phyloP scores from a whole-genome alignment of 2,329 filamentous ascomycete genomes.

The Talaromyces rugulosus region DNA sequence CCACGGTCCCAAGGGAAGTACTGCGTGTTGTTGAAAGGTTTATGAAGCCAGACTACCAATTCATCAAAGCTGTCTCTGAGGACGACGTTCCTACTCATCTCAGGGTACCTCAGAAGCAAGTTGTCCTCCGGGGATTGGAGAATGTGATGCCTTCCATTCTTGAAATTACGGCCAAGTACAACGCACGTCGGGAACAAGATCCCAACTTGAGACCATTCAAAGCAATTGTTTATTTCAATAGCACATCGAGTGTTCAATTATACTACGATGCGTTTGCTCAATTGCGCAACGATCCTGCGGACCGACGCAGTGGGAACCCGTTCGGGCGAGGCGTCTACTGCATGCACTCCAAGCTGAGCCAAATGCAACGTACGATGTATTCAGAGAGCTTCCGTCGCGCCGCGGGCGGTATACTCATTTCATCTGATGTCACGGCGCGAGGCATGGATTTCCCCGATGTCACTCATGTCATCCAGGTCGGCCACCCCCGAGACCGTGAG shows the following conservation, averaged over 20 bases:
- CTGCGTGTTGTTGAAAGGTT: conserved; percentile 72
- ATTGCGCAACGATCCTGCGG: conserved; percentile 35
- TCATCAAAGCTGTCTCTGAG: conserved; percentile 79
- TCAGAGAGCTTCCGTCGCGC: conserved; percentile 68
- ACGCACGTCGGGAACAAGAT: conserved; percentile 37
- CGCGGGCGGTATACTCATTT: conserved; percentile 64
- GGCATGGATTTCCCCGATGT: conserved; percentile 81
- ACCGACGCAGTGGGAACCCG: conserved; percentile 23
- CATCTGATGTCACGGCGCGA: conserved; percentile 74
- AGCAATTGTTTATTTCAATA: conserved; percentile 89
- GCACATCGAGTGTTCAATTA: conserved; percentile 67
- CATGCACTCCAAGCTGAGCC: conserved; percentile 77
- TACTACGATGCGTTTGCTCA: conserved; percentile 56
- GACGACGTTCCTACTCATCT: conserved; percentile 83
- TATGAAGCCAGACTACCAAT: conserved; percentile 80
- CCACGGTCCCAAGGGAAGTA: conserved; percentile 82
- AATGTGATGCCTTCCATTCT: conserved; percentile 73
- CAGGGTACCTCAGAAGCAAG: conserved; percentile 73
- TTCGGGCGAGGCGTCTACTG: conserved; percentile 44
- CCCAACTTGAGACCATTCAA: conserved; percentile 67
- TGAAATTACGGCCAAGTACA: conserved; percentile 66
- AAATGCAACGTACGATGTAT: conserved; percentile 63
- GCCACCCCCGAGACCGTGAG: conserved; percentile 60
- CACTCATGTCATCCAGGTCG: conserved; percentile 73
- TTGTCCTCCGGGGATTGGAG: conserved; percentile 63